These are phyloP conservation scores for Isabelozyma heimii DNA, from an alignment of 805 yeast species.

Conservation along the genomic window DNA sequence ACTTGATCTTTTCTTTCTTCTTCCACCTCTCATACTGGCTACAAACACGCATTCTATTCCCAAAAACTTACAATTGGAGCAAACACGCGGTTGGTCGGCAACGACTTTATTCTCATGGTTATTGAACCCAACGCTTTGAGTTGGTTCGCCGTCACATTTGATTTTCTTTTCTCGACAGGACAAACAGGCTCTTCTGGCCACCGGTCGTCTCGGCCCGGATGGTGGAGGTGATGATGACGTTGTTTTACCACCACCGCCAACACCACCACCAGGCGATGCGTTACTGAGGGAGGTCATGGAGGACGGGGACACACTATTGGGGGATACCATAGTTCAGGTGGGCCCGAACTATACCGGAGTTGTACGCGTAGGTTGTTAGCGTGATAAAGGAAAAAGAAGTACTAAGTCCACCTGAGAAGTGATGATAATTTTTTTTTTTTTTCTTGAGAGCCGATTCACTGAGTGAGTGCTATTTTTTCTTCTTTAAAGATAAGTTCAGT, in stretches of 20 bases:
- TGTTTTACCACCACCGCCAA: not conserved
- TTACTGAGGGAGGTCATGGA: not conserved
- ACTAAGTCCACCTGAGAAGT: no score
- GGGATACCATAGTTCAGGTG: not conserved
- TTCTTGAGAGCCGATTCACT: no score
- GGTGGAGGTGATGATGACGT: not conserved
- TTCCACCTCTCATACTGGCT: slow-evolving; percentile 56
- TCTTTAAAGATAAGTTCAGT: no score
- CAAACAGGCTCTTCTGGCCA: slow-evolving; percentile 61
- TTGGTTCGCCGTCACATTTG: slow-evolving; percentile 62
- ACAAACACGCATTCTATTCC: slow-evolving; percentile 55
- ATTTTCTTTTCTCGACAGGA: slow-evolving; percentile 64
- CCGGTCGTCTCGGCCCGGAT: slow-evolving; percentile 35
- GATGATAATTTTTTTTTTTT: no score
- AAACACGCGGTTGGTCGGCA: slow-evolving; percentile 23
- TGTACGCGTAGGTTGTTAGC: not conserved
- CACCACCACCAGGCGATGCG: not conserved
- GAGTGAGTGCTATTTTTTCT: no score
- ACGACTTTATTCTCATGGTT: slow-evolving; percentile 13
- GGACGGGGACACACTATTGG: not conserved
- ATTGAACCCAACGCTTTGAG: slow-evolving; percentile 7
- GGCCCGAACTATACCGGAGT: not conserved
- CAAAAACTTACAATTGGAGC: slow-evolving; percentile 49
- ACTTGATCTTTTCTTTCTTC: slow-evolving; percentile 33
- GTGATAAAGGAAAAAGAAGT: no score